Evolutionary conservation across 2,329 filamentous ascomycete species (phyloP).

Genomic region (Diplodia corticola): DNA sequence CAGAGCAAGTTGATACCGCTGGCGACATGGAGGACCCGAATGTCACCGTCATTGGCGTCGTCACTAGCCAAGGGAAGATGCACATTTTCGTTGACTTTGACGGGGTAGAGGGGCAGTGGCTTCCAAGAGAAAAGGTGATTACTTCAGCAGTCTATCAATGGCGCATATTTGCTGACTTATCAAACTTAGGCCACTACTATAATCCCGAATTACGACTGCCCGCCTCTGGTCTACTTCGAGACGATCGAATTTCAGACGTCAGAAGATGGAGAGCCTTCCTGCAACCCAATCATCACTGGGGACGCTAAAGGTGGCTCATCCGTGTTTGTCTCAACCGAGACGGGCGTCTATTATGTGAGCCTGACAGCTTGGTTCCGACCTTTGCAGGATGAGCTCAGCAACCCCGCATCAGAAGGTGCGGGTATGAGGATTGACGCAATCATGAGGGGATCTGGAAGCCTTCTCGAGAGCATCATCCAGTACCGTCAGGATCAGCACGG

Average conservation of each 20-base stretch:
- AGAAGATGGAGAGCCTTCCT: constrained; percentile 33
- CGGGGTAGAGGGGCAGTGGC: constrained; percentile 64
- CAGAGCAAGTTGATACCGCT: constrained; percentile 52
- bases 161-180: constrained; percentile 2
- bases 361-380: constrained; percentile 58
- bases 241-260: constrained; percentile 40
- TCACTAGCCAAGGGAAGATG: constrained; percentile 56
- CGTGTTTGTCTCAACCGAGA: constrained; percentile 59
- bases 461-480: constrained; percentile 50
- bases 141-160: not conserved
- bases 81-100: constrained; percentile 63
- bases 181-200: not conserved
- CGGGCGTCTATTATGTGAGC: constrained; percentile 57
- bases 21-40: constrained; percentile 53
- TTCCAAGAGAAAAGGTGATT: constrained; percentile 48
- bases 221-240: constrained; percentile 40
- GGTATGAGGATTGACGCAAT: constrained; percentile 59
- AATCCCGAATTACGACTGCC: constrained; percentile 30
- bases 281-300: constrained; percentile 56
- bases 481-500: constrained; percentile 33
- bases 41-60: constrained; percentile 58
- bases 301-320: constrained; percentile 59
- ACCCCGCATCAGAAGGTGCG: constrained; percentile 51
- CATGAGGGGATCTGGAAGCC: constrained; percentile 52
- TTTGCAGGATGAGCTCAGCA: constrained; percentile 58